These are phyloP conservation scores for Thelephora aurantiotincta DNA, from an alignment of 768 basidiomycete species.

Conservation along the genomic window DNA sequence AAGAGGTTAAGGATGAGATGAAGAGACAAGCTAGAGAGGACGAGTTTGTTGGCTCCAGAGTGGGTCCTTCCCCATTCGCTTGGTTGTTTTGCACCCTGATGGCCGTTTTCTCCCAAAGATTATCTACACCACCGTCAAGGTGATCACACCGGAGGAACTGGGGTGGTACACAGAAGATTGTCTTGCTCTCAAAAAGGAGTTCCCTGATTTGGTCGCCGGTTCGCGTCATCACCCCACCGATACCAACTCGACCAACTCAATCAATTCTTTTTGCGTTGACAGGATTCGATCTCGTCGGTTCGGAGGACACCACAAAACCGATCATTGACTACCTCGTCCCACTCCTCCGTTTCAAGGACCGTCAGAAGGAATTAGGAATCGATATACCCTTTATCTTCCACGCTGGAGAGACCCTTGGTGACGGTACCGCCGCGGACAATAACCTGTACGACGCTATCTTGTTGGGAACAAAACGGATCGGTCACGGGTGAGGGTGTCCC, in stretches of 20 bases:
- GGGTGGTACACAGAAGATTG: slow-evolving; percentile 64
- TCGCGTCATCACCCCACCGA: too few relatives aligned
- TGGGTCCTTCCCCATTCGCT: not conserved
- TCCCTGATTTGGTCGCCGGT: slow-evolving; percentile 62
- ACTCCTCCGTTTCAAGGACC: slow-evolving; percentile 42
- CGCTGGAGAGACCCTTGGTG: slow-evolving; percentile 69
- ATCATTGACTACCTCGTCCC: slow-evolving; percentile 48
- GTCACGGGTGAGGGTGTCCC: slow-evolving; percentile 51
- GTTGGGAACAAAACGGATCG: slow-evolving; percentile 67
- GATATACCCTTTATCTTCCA: slow-evolving; percentile 71
- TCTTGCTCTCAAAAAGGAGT: slow-evolving; percentile 55
- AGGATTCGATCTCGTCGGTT: slow-evolving; percentile 77
- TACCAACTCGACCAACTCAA: too few relatives aligned
- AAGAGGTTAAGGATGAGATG: slow-evolving; percentile 39
- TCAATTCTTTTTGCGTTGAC: not conserved
- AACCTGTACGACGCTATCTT: slow-evolving; percentile 73
- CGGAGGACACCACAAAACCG: slow-evolving; percentile 47
- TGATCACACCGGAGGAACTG: slow-evolving; percentile 39
- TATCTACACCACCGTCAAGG: slow-evolving; percentile 53
- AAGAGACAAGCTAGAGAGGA: slow-evolving; percentile 35
- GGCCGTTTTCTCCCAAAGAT: slow-evolving; percentile 26
- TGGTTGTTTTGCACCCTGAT: not conserved
- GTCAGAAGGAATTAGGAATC: slow-evolving; percentile 40
- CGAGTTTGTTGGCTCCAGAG: slow-evolving; percentile 56
- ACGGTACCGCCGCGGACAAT: slow-evolving; percentile 53